These are phyloP conservation scores for Fusarium nanum DNA, from an alignment of 2,329 filamentous ascomycete species.

Conservation along the genomic window DNA sequence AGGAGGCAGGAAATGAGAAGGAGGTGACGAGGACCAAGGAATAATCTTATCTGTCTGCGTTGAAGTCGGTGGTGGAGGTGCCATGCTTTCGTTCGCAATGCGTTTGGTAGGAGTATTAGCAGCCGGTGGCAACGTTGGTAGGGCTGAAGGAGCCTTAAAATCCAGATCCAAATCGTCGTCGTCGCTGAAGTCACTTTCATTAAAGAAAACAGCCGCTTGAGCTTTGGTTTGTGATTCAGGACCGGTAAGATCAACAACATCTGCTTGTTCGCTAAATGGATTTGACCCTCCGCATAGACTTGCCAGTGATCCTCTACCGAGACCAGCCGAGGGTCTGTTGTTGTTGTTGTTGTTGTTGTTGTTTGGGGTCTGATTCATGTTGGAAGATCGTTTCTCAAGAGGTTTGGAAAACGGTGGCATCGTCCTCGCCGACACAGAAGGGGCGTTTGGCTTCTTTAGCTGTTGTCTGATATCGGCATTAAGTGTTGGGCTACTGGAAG, in stretches of 20 bases:
- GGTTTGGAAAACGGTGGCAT: conserved; percentile 43
- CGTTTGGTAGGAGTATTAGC: conserved; percentile 34
- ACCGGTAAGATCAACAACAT: conserved; percentile 52
- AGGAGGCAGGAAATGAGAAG: conserved; percentile 59
- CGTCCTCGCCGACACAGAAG: conserved; percentile 56
- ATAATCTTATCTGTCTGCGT: conserved; percentile 53
- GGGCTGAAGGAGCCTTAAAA: conserved; percentile 68
- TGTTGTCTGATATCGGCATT: conserved; percentile 64
- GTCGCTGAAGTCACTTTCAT: conserved; percentile 88
- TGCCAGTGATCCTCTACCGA: conserved; percentile 49
- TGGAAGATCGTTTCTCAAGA: conserved; percentile 49
- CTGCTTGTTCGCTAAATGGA: conserved; percentile 57
- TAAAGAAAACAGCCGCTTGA: conserved; percentile 66
- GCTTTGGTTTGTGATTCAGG: conserved; percentile 46
- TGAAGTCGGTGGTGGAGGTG: conserved; percentile 46
- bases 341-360: conserved; percentile 14
- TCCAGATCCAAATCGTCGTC: conserved; percentile 81
- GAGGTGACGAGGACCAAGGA: conserved; percentile 79
- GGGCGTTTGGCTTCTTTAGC: conserved; percentile 58
- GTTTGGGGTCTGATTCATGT: conserved; percentile 46
- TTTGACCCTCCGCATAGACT: conserved; percentile 59
- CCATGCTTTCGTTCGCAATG: conserved; percentile 43
- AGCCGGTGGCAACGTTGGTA: conserved; percentile 53
- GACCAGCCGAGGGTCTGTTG: conserved; percentile 12
- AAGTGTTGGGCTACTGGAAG: conserved; percentile 65